Evolutionary conservation across 2,329 filamentous ascomycete genomes (phyloP).

Genomic region (Sporothrix pseudoabietina): DNA sequence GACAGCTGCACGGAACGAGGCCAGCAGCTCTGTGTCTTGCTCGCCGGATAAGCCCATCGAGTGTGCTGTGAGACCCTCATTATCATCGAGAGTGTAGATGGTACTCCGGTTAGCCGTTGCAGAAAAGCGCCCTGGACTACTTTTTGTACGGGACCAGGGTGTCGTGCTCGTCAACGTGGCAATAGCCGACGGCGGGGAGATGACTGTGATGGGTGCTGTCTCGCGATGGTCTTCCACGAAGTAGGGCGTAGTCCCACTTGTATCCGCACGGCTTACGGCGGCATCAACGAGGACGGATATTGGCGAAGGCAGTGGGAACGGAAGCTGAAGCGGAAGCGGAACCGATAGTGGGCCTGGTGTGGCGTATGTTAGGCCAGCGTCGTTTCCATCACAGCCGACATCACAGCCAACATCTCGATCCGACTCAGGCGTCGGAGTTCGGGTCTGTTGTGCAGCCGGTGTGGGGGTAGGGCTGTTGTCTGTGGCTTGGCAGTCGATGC

Average conservation of each 20-base stretch:
- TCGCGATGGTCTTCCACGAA: neutral
- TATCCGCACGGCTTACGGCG: neutral
- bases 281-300: slow-evolving; percentile 18
- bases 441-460: neutral
- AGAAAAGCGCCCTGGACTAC: neutral
- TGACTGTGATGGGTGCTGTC: neutral
- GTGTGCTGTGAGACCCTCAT: slow-evolving; percentile 47
- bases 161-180: neutral
- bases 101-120: slow-evolving; percentile 28
- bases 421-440: neutral
- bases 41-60: slow-evolving; percentile 50
- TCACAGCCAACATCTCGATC: neutral
- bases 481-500: slow-evolving; percentile 24
- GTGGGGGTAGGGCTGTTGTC: neutral
- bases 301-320: slow-evolving; percentile 11
- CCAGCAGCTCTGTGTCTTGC: slow-evolving; percentile 51
- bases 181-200: neutral
- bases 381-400: neutral
- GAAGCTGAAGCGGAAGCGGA: neutral
- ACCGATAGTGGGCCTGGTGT: neutral
- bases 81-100: slow-evolving; percentile 47
- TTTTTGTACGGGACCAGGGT: neutral
- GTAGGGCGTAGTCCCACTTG: neutral
- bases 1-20: slow-evolving; percentile 51
- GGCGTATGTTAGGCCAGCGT: neutral